Percentiles rank a stretch among this genome's conserved stretches.
Evolutionary conservation across 2,329 filamentous ascomycete genomes (phyloP).

Genomic region (Byssoonygena ceratinophila): DNA sequence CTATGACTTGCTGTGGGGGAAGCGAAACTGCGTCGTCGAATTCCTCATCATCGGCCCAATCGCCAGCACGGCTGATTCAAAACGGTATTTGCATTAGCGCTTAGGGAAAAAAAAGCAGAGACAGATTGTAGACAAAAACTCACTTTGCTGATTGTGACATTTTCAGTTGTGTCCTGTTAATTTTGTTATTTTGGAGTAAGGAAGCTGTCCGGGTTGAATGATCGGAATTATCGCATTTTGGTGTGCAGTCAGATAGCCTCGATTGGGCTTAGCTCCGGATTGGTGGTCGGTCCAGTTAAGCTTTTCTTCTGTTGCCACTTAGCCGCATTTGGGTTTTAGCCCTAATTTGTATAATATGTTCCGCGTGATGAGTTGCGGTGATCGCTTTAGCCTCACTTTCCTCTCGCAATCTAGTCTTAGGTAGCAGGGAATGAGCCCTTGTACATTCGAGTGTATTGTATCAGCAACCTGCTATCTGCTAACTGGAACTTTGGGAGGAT

Average conservation of each 20-base stretch:
- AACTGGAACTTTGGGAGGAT: too few relatives aligned
- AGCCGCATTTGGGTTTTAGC: conserved; percentile 1
- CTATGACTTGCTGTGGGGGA: conserved; percentile 75
- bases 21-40: conserved; percentile 79
- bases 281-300: conserved; percentile 7
- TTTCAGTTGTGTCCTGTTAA: not conserved
- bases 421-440: too few relatives aligned
- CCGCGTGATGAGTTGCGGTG: too few relatives aligned
- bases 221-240: conserved; percentile 10
- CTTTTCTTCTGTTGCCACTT: not conserved
- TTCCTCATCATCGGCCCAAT: conserved; percentile 89
- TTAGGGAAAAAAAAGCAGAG: too few relatives aligned
- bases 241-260: conserved; percentile 10
- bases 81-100: too few relatives aligned
- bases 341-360: conserved; percentile 9
- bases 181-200: conserved; percentile 1
- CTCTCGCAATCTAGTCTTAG: too few relatives aligned
- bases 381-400: too few relatives aligned
- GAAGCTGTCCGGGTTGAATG: conserved; percentile 2
- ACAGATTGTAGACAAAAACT: too few relatives aligned
- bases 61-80: conserved; percentile 30
- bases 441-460: too few relatives aligned
- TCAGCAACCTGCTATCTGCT: too few relatives aligned
- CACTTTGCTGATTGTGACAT: conserved; percentile 11
- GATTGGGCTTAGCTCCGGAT: conserved; percentile 5